Evolutionary conservation across 352 stramenopile genomes (phyloP).

Genomic region (Phytophthora aleatoria): DNA sequence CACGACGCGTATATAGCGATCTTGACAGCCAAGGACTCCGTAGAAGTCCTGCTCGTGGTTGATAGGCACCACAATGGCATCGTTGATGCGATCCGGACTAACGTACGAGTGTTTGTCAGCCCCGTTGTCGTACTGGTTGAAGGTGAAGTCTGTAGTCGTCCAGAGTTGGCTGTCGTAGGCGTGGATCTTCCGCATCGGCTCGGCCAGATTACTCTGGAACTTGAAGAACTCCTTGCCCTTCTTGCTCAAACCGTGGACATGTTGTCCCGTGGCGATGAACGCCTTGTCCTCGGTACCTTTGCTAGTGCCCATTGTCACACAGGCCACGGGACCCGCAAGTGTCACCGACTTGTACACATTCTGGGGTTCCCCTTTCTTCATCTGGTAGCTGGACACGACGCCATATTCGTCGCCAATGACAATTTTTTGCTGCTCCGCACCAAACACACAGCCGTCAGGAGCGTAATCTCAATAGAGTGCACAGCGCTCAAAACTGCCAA

Average conservation of each 20-base stretch:
- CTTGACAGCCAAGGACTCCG: conserved; percentile 72
- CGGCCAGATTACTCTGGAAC: conserved; percentile 86
- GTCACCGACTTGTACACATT: conserved; percentile 72
- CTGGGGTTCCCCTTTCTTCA: conserved; percentile 83
- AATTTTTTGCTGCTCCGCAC: conserved; percentile 76
- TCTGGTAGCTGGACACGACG: conserved; percentile 80
- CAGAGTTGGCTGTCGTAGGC: conserved; percentile 74
- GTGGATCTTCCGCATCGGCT: conserved; percentile 78
- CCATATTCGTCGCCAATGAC: conserved; percentile 86
- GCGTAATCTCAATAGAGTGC: neutral
- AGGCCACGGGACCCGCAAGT: conserved; percentile 60
- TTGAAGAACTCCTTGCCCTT: conserved; percentile 90
- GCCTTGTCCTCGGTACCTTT: conserved; percentile 77
- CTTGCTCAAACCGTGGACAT: conserved; percentile 78
- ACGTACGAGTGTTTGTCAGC: conserved; percentile 81
- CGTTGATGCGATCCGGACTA: conserved; percentile 81
- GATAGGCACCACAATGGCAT: conserved; percentile 63
- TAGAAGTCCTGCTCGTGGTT: conserved; percentile 71
- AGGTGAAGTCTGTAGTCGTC: conserved; percentile 79
- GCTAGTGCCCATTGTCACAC: conserved; percentile 71
- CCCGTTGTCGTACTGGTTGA: conserved; percentile 86
- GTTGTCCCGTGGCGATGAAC: conserved; percentile 71
- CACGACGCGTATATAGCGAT: conserved; percentile 68
- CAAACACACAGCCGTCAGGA: neutral
- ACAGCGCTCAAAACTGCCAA: neutral